phyloP scores from a whole-genome alignment of 2,329 filamentous ascomycete genomes.

The Myriangium duriaei region DNA sequence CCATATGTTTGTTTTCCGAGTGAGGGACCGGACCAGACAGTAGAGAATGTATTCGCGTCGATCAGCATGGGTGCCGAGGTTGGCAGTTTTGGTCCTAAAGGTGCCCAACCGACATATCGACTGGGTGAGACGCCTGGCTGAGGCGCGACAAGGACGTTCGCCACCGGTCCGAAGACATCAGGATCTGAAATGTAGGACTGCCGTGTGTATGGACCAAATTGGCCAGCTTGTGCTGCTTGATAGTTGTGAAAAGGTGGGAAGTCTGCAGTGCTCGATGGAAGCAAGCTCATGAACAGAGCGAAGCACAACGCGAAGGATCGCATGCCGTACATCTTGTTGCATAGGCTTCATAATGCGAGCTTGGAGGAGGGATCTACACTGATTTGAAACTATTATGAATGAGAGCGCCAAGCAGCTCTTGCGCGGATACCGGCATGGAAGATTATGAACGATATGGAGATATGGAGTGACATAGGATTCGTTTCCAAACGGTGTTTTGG shows the following conservation, averaged over 20 bases:
- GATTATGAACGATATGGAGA: no score
- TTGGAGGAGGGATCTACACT: no score
- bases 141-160: slow-evolving; percentile 3
- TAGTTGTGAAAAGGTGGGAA: slow-evolving; percentile 5
- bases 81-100: background rate
- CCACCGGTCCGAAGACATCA: slow-evolving; percentile 1
- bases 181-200: slow-evolving; percentile 4
- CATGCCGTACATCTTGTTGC: no score
- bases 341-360: no score
- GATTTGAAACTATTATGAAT: no score
- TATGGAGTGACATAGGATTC: no score
- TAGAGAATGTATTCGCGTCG: background rate
- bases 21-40: slow-evolving; percentile 1
- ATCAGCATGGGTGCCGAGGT: background rate
- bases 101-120: slow-evolving; percentile 2
- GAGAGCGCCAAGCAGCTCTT: no score
- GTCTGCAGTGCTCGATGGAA: no score
- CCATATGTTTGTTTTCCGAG: background rate
- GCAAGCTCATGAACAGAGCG: no score
- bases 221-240: background rate
- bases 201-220: slow-evolving; percentile 2
- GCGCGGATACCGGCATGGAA: no score
- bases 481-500: no score
- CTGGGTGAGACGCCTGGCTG: slow-evolving; percentile 2
- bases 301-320: no score